Evolutionary conservation across 371 early-diverging fungal genomes (phyloP).

Genomic region (Coemansia sp.): DNA sequence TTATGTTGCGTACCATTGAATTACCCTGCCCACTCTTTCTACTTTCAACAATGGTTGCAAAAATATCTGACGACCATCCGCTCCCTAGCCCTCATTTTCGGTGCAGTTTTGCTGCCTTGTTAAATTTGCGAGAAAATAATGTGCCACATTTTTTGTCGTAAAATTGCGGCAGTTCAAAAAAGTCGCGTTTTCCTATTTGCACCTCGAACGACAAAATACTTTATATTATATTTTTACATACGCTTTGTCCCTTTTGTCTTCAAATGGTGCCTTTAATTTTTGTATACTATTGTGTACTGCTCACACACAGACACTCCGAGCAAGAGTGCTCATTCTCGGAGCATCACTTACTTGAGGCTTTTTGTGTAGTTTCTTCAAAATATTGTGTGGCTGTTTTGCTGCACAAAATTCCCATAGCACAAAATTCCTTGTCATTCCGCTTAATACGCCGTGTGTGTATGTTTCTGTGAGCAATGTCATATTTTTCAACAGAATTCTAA

Average conservation of each 20-base stretch:
- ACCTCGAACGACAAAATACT: neutral
- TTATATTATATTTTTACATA: neutral
- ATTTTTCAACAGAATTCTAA: neutral
- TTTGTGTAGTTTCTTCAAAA: neutral
- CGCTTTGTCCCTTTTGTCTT: neutral
- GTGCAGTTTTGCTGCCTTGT: neutral
- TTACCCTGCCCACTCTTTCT: conserved; percentile 2
- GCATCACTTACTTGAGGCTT: neutral
- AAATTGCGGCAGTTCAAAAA: neutral
- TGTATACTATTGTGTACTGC: neutral
- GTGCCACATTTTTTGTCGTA: neutral
- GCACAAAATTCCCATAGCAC: neutral
- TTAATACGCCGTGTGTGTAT: neutral
- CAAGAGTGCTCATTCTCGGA: neutral
- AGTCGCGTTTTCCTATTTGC: neutral
- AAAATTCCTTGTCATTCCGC: neutral
- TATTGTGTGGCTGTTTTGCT: neutral
- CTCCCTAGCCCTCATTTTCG: neutral
- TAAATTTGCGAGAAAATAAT: conserved; percentile 2
- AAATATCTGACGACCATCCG: neutral
- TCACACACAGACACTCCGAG: neutral
- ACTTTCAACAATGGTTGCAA: neutral
- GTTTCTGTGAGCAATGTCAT: neutral
- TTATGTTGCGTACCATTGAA: neutral
- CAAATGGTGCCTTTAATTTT: neutral